Conservation (phyloP, 441 rosid species). For the Corymbia calophylla region DNA sequence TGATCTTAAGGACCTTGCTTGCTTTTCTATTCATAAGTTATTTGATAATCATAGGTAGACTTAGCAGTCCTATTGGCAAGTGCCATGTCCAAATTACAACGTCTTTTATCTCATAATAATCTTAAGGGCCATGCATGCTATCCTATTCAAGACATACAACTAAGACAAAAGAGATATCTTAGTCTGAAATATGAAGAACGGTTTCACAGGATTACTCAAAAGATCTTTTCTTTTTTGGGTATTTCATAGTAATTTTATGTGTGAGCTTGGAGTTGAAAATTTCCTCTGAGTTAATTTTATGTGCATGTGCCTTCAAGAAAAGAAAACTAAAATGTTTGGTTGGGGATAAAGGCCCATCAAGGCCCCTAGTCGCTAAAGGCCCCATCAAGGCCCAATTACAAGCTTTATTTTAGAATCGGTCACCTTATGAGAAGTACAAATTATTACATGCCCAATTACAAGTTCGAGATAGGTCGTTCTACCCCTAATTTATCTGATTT, state of each 20-base stretch:
- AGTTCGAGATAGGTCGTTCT: no score
- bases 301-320: not conserved
- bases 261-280: not conserved
- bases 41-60: not conserved
- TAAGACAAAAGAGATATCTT: not conserved
- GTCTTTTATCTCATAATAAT: not conserved
- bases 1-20: no score
- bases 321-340: not conserved
- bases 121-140: not conserved
- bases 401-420: not conserved
- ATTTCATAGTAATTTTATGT: not conserved
- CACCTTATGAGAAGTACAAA: not conserved
- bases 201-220: not conserved
- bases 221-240: not conserved
- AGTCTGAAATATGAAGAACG: not conserved
- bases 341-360: not conserved
- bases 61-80: not conserved
- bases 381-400: not conserved
- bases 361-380: not conserved
- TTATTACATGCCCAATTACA: no score
- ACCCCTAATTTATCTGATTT: no score
- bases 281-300: not conserved
- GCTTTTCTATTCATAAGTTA: not conserved
- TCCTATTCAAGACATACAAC: not conserved
- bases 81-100: not conserved